Evolutionary conservation across 1,284 basidiomycete genomes (phyloP), one percentile per base, ranked within the genome.

Genomic region (Meira miltonrushii): DNA sequence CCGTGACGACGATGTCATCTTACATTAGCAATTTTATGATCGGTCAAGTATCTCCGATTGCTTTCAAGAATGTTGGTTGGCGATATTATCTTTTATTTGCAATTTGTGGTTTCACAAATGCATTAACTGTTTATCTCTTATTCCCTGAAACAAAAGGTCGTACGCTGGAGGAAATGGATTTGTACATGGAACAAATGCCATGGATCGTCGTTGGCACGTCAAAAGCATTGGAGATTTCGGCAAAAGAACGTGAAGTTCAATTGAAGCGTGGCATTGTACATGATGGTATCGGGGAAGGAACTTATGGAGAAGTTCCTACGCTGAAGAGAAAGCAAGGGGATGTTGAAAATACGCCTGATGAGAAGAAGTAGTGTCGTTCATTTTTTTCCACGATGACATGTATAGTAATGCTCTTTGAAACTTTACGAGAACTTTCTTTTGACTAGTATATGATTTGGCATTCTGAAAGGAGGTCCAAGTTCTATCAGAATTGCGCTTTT

Each of bases 31-130:
- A 81, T 65, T 81, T 81, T 58, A 78, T 80, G 75, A 80, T 81
- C 44, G 80, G 76, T 15, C 79, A 81, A 60, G 73, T 81, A 39
- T 78, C 79, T 5, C 79, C 79, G 28, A 72, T 69, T 38, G 80
- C 80, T 1, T 79, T 80, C 53, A 59, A 58, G 7, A 65, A 67
- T 38, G 72, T 80, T 49, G 73, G 77, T 15, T 81, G 80, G 80
- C 74, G 69, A 54, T 80, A 80, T 72, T 82, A 81, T 73, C 79
- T 86, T 44, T 83, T 86, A 19, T 86, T 86, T 60, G 84, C 84
- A 1, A 82, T 87, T 55, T 84, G 84, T 68, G 81, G 82, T 9
- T 83, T 85, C 75, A 84, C 84, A 12, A 86, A 86, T 68, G 84
- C 85, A 0, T 66, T 85, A 5, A 83, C 83, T 62, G 82, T 86